These are phyloP conservation scores for Calocera viscosa DNA, from an alignment of 768 basidiomycete species.

Conservation along the genomic window DNA sequence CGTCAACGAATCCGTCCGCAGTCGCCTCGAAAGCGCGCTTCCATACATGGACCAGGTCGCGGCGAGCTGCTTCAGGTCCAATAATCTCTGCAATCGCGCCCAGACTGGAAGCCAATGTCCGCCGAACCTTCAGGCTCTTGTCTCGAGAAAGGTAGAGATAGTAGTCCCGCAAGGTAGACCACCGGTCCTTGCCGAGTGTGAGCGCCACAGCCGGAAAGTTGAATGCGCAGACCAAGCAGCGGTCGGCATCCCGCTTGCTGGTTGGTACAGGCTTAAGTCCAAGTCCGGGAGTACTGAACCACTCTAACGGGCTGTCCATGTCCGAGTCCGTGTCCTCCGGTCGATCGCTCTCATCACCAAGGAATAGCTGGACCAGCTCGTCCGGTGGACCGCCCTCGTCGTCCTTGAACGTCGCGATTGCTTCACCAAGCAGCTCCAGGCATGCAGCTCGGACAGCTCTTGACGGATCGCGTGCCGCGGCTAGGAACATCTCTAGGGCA, in stretches of 20 bases:
- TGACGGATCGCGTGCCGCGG: slow-evolving; percentile 51
- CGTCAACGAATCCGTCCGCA: slow-evolving; percentile 43
- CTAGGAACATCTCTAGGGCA: slow-evolving; percentile 51
- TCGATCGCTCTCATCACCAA: slow-evolving; percentile 43
- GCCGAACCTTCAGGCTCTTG: slow-evolving; percentile 49
- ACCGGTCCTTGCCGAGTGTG: slow-evolving; percentile 62
- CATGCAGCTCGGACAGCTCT: slow-evolving; percentile 62
- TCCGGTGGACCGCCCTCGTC: slow-evolving; percentile 53
- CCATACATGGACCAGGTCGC: slow-evolving; percentile 64
- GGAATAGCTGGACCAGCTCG: slow-evolving; percentile 62
- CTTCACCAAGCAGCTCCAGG: slow-evolving; percentile 79
- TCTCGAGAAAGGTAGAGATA: slow-evolving; percentile 58
- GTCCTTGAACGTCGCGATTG: slow-evolving; percentile 67
- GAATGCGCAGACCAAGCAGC: slow-evolving; percentile 70
- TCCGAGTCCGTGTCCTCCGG: slow-evolving; percentile 15
- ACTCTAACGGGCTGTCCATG: background rate
- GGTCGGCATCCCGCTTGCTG: slow-evolving; percentile 42
- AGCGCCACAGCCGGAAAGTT: slow-evolving; percentile 85
- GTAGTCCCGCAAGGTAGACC: slow-evolving; percentile 55
- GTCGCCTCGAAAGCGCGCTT: slow-evolving; percentile 31
- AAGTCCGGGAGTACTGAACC: slow-evolving; percentile 13
- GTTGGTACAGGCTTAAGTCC: slow-evolving; percentile 15
- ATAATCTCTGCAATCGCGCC: slow-evolving; percentile 83
- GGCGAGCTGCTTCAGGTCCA: slow-evolving; percentile 50
- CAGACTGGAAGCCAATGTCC: slow-evolving; percentile 73